phyloP scores from a whole-genome alignment of 805 yeast genomes.

The Saturnispora dispora region DNA sequence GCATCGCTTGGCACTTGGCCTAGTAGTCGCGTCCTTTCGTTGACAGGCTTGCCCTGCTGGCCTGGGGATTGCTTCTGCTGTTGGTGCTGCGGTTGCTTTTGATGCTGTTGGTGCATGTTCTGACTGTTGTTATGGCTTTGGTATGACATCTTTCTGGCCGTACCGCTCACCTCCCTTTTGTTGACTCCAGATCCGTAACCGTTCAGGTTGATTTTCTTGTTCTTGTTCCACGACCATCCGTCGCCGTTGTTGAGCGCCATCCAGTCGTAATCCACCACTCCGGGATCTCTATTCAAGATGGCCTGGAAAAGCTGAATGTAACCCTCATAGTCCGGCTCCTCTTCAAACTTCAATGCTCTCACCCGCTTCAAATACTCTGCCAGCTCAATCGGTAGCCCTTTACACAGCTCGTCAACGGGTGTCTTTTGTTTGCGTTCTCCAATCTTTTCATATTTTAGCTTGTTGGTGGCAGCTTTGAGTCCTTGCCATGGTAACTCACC shows the following conservation, averaged over 20 bases:
- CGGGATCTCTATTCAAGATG: constrained; percentile 28
- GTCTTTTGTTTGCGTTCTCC: constrained; percentile 73
- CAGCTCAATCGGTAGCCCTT: constrained; percentile 62
- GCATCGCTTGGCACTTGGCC: neutral
- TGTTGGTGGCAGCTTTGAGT: constrained; percentile 79
- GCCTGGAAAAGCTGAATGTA: constrained; percentile 52
- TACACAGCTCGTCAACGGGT: constrained; percentile 51
- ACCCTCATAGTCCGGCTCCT: constrained; percentile 70
- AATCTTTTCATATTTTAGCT: constrained; percentile 73
- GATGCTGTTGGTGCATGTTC: constrained; percentile 6
- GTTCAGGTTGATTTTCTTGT: constrained; percentile 70
- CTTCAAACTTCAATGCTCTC: constrained; percentile 63
- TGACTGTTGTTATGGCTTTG: constrained; percentile 16
- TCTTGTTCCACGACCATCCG: constrained; percentile 72
- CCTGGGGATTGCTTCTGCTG: constrained; percentile 10
- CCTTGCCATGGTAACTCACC: constrained; percentile 89
- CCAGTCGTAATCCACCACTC: constrained; percentile 52
- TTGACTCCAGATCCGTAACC: constrained; percentile 51
- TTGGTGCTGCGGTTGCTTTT: constrained; percentile 11
- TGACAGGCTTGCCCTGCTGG: constrained; percentile 8
- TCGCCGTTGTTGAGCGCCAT: constrained; percentile 68
- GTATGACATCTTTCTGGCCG: constrained; percentile 16
- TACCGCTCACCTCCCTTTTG: constrained; percentile 8
- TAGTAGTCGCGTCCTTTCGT: constrained; percentile 5
- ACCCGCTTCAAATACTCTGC: constrained; percentile 66